phyloP scores from a whole-genome alignment of 306 rosid species.

The Cucurbita pepo region DNA sequence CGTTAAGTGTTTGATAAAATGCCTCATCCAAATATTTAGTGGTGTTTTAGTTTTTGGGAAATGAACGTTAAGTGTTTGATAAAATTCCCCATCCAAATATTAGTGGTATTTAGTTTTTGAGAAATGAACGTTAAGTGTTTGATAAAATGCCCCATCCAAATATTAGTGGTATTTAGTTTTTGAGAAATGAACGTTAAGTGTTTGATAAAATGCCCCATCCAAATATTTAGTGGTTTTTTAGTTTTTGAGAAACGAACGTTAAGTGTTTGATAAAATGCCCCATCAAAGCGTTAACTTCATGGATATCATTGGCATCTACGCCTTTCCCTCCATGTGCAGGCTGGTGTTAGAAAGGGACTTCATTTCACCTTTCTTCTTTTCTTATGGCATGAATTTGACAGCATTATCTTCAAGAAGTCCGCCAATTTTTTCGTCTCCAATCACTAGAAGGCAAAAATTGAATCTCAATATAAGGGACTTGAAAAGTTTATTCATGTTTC shows the following conservation, averaged over 20 bases:
- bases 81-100: background rate
- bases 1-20: background rate
- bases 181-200: background rate
- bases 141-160: background rate
- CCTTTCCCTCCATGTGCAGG: background rate
- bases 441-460: background rate
- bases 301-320: background rate
- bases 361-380: background rate
- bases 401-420: background rate
- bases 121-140: background rate
- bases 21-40: background rate
- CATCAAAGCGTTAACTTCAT: background rate
- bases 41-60: no score
- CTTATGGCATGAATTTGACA: background rate
- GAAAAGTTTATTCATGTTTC: background rate
- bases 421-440: background rate
- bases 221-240: background rate
- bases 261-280: background rate
- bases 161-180: background rate
- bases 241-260: background rate
- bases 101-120: background rate
- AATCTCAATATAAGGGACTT: background rate
- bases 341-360: background rate
- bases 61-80: background rate
- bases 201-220: conserved; percentile 2